Percentiles rank a stretch among this genome's conserved stretches.
These are phyloP conservation scores for Calonectria crousiana DNA, from an alignment of 2,329 filamentous ascomycete species.

Conservation along the genomic window DNA sequence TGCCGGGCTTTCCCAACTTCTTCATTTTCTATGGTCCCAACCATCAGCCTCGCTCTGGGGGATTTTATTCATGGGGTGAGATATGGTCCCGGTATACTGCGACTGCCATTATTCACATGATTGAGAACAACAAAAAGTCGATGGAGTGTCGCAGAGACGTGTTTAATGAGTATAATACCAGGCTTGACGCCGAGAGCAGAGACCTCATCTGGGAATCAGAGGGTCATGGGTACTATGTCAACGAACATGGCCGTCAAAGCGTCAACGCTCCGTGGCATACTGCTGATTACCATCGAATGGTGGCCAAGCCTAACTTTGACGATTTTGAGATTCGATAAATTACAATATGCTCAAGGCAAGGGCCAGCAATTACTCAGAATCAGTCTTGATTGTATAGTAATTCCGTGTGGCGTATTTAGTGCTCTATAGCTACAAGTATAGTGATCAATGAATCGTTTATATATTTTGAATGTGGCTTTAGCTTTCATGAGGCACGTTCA, in stretches of 20 bases:
- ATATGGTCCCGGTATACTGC: slow-evolving; percentile 22
- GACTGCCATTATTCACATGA: neutral
- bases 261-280: slow-evolving; percentile 23
- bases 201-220: slow-evolving; percentile 19
- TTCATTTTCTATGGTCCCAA: slow-evolving; percentile 20
- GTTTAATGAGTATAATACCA: slow-evolving; percentile 19
- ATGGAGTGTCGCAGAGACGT: slow-evolving; percentile 16
- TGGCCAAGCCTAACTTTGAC: slow-evolving; percentile 12
- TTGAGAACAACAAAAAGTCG: slow-evolving; percentile 20
- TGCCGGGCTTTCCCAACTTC: slow-evolving; percentile 20
- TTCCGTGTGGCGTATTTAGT: neutral
- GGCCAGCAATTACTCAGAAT: neutral
- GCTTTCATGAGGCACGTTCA: too few species aligned
- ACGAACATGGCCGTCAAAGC: slow-evolving; percentile 17
- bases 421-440: too few species aligned
- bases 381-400: neutral
- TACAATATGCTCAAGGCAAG: too few species aligned
- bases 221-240: slow-evolving; percentile 21
- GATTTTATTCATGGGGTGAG: slow-evolving; percentile 25
- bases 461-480: too few species aligned
- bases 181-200: slow-evolving; percentile 1
- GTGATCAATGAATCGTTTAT: too few species aligned
- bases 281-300: slow-evolving; percentile 24
- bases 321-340: slow-evolving; percentile 20
- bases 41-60: slow-evolving; percentile 20